Evolutionary conservation across 306 rosid genomes (phyloP).

Genomic region (Styphnolobium japonicum): DNA sequence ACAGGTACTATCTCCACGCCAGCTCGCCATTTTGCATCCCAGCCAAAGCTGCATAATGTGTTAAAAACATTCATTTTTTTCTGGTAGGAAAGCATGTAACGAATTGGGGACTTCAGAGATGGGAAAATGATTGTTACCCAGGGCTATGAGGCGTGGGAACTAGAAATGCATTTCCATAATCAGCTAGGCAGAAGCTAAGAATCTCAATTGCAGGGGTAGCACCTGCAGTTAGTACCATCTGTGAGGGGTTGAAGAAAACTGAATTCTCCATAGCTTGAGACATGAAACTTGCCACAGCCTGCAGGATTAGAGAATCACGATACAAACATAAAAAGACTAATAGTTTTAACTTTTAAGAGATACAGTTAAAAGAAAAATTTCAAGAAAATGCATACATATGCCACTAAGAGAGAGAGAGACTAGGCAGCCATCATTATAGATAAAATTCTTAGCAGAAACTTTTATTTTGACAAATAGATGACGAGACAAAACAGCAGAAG

Average conservation of each 20-base stretch:
- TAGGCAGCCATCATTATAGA: background rate
- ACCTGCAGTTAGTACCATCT: conserved; percentile 71
- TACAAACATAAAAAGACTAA: background rate
- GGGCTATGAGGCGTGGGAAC: conserved; percentile 91
- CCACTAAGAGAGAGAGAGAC: background rate
- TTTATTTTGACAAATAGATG: background rate
- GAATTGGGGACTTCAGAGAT: conserved; percentile 6
- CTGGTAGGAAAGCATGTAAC: background rate
- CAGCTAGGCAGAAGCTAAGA: conserved; percentile 91
- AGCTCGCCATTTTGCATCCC: conserved; percentile 73
- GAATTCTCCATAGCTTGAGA: conserved; percentile 63
- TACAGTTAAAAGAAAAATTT: background rate
- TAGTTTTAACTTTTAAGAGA: background rate
- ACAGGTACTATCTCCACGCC: conserved; percentile 77
- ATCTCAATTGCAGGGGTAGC: conserved; percentile 76
- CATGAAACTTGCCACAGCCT: conserved; percentile 95
- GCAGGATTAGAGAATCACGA: conserved; percentile 27
- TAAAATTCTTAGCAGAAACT: background rate
- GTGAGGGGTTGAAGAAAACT: conserved; percentile 67
- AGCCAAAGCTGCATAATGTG: conserved; percentile 64
- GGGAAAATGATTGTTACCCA: conserved; percentile 48
- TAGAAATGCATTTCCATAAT: conserved; percentile 84
- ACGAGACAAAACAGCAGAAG: background rate
- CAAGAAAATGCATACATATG: background rate
- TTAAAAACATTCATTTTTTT: conserved; percentile 34